Conservation (phyloP, 306 rosid species). For the Vigna radiata region DNA sequence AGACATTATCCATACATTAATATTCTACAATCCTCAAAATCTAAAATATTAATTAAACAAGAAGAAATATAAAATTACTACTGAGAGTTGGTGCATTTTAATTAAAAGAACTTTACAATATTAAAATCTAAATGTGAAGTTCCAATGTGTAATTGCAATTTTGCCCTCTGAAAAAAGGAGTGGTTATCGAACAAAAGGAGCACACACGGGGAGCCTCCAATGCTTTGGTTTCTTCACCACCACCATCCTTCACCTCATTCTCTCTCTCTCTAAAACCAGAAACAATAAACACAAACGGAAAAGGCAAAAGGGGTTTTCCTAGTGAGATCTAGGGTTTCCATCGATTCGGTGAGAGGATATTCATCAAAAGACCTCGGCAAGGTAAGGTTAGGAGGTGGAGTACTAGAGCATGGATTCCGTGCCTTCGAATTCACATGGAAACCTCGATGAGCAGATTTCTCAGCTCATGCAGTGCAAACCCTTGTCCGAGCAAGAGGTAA, state of each 20-base stretch:
- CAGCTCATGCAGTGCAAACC: slow-evolving; percentile 99
- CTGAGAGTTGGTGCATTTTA: neutral
- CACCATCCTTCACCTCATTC: slow-evolving; percentile 25
- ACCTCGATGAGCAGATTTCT: slow-evolving; percentile 92
- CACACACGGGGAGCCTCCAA: slow-evolving; percentile 44
- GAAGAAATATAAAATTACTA: neutral
- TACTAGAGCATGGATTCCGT: slow-evolving; percentile 70
- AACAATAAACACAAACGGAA: slow-evolving; percentile 35
- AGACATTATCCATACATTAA: no score
- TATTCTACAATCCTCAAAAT: neutral
- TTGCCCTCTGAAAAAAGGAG: slow-evolving; percentile 53
- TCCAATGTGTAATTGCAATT: slow-evolving; percentile 15
- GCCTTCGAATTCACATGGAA: slow-evolving; percentile 84
- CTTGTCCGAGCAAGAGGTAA: slow-evolving; percentile 90
- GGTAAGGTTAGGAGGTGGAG: slow-evolving; percentile 29
- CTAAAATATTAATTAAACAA: neutral
- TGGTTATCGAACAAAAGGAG: slow-evolving; percentile 51
- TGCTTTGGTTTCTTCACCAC: slow-evolving; percentile 63
- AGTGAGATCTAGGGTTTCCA: slow-evolving; percentile 65
- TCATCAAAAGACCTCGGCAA: slow-evolving; percentile 42
- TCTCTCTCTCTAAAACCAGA: slow-evolving; percentile 38
- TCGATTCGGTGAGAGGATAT: slow-evolving; percentile 44
- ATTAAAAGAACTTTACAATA: neutral
- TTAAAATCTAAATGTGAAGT: slow-evolving; percentile 13
- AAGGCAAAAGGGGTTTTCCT: slow-evolving; percentile 50